Base-by-base conservation (phyloP, 495 filamentous ascomycete species). In the Talaromyces wortmannii region DNA sequence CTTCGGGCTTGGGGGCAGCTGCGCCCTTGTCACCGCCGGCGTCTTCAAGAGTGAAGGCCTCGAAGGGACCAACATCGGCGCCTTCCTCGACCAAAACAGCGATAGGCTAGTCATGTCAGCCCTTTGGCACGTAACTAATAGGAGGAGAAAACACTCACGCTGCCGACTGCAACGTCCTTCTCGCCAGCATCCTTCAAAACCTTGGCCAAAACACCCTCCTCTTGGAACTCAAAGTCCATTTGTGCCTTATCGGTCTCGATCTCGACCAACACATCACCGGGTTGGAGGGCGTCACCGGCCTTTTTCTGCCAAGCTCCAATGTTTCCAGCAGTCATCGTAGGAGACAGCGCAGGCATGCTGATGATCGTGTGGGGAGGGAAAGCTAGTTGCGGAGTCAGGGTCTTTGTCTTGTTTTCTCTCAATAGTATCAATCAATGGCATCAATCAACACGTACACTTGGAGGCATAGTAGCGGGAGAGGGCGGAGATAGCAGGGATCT, bases 201-300 rank as follows among this genome's bases (percentile, higher is more conserved):
- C 82, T 97, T 97, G 56, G 95, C 95, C 55, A 99, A 76, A 33
- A 95, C 79, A 76, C 95, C 94, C 67, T 99, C 94, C 60, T 99
- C 94, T 73, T 99, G 95, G 72, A 95, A 99, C 73, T 99, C 95
- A 64, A 99, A 99, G 78, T 99, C 95, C 95, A 99, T 99, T 74
- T 99, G 95, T 44, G 95, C 95, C 80, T 99, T 99, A 73, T 99
- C 95, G 65, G 95, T 99, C 78, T 99, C 95, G 67, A 99, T 97
- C 79, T 99, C 95, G 31, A 97, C 95, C 56, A 99, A 74, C n/a
- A 97, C 92, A 73, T 99, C 95, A 66, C 95, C 95, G 46, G 95
- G 91, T 55, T 82, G 71, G 66, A 99, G 85, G 52, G 74, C 64
- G 69, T 99, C 95, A 67, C 95, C 95, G 63, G 84, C 78, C 77